Base-by-base conservation (phyloP, 2,329 filamentous ascomycete genomes). In the Colletotrichum sp. region DNA sequence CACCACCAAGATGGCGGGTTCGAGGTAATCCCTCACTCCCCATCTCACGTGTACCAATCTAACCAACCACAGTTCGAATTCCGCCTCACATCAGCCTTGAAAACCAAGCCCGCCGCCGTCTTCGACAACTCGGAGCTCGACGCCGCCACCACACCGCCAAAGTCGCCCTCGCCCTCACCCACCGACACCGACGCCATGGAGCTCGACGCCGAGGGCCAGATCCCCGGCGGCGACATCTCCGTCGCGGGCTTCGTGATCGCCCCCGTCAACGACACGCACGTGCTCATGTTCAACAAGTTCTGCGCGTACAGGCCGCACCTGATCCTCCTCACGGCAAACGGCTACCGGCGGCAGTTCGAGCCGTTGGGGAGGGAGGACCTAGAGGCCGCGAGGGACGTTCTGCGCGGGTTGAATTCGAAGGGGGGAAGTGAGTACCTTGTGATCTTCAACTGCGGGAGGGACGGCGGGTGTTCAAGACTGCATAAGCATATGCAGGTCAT, bases 401-500 rank as follows among this genome's bases (percentile, higher is more conserved):
- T 76, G 6, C 15, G 8, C 1, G 65, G 22, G 15, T 11, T 76
- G 28, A 57, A 55, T 11, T 44, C 25, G 65, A 11, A 7, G 8
- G 28, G 3, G 22, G 72, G 77, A 5, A 27, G 77, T 9, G 79
- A 83, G 8, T 82, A 86, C 74, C 83, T 86, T 72, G 79, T 84
- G 16, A 85, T 90, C 22, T 90, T 85, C 80, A 90, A 90, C 77
- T 88, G 88, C 79, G 84, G 84, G 1, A 82, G 83, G 52, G 81
- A 81, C 6, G 86, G 85, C 8, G 88, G 88, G 1, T 87, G 87
- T 69, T 88, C 86, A 68, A 79, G 88, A 12, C 78, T 85, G 65
- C 88, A 90, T 77, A 90, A 90, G 79, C 88, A 89, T 80, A 75
- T 90, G 75, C 88, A 90, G 76, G 77, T 85, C 2, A 79, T 88